Evolutionary conservation across 2,329 filamentous ascomycete species (phyloP), one percentile per base, ranked within the genome.

Genomic region (Ophiocordyceps camponoti-leonardi): DNA sequence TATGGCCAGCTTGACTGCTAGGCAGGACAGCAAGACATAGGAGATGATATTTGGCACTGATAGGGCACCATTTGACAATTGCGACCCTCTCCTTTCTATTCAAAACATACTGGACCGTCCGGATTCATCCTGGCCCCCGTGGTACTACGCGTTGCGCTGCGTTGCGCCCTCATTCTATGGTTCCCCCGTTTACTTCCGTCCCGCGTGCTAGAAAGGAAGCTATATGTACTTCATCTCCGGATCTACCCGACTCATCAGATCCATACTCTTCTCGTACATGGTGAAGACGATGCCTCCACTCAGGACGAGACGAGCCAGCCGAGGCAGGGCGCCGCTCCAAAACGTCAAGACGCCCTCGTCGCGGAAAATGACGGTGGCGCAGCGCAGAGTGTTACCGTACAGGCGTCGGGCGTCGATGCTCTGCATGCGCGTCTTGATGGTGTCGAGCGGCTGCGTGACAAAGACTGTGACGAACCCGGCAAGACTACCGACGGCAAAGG

Each of bases 261-360:
- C 90, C 70, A 96, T 96, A 48, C 82, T 84, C 74, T 95, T 95
- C 68, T 96, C 90, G 61, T 95, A 92, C 81, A 96, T 93, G 20
- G 92, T 93, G 59, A 98, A 98, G 39, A 98, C 92, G 57, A 98
- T 94, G 18, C 92, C 92, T 46, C 92, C 92, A 57, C 87, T 95
- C 63, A 96, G 64, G 40, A 95, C 83, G 53, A 98, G 62, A 47
- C 92, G 72, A 22, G 79, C 90, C 56, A 98, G 64, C 45, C 92
- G 72, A 1, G 92, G 92, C 53, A 96, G 58, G 20, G 92, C 90
- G 23, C 92, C 92, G 53, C 85, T 90, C 92, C 92, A 98, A 52
- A 96, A 84, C 1, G 88, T 94, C 39, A 90, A 61, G 13, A 96
- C 46, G 2, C 92, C 90, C 65, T 98, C 92, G 45, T 95, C 79